These are phyloP conservation scores for Aureobasidium uvarum DNA, from an alignment of 2,329 filamentous ascomycete genomes.

Conservation along the genomic window DNA sequence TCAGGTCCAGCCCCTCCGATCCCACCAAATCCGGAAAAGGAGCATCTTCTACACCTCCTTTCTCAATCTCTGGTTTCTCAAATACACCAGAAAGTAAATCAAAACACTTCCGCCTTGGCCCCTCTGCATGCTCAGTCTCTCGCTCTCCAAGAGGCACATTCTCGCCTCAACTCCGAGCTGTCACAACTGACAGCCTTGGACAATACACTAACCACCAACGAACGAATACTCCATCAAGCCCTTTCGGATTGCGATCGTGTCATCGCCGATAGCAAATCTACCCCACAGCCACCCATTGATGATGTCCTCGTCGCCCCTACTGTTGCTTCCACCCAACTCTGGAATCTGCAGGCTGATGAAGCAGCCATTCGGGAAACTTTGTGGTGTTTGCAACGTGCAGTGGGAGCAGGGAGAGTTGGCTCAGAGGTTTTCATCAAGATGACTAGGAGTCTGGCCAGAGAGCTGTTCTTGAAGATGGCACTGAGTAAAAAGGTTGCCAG, in stretches of 20 bases:
- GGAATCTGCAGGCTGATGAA: slow-evolving; percentile 85
- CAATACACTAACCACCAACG: slow-evolving; percentile 70
- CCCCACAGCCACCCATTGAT: slow-evolving; percentile 74
- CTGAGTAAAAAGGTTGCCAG: slow-evolving; percentile 72
- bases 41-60: slow-evolving; percentile 76
- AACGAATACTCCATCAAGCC: slow-evolving; percentile 71
- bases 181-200: slow-evolving; percentile 68
- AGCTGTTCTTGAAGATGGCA: slow-evolving; percentile 83
- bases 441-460: slow-evolving; percentile 69
- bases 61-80: slow-evolving; percentile 67
- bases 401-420: slow-evolving; percentile 69
- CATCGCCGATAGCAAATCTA: slow-evolving; percentile 67
- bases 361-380: slow-evolving; percentile 81
- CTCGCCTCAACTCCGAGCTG: slow-evolving; percentile 70
- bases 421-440: slow-evolving; percentile 72
- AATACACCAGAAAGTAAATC: slow-evolving; percentile 65
- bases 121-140: slow-evolving; percentile 75
- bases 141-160: slow-evolving; percentile 69
- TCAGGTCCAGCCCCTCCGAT: slow-evolving; percentile 73
- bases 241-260: slow-evolving; percentile 75
- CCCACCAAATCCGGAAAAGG: slow-evolving; percentile 93
- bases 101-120: slow-evolving; percentile 71
- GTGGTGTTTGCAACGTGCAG: slow-evolving; percentile 72
- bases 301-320: slow-evolving; percentile 91
- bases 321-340: slow-evolving; percentile 88